Percentiles rank a stretch among this genome's conserved stretches.
These are phyloP conservation scores for Hemileccinum rubropunctum DNA, from an alignment of 768 basidiomycete species.

Conservation along the genomic window DNA sequence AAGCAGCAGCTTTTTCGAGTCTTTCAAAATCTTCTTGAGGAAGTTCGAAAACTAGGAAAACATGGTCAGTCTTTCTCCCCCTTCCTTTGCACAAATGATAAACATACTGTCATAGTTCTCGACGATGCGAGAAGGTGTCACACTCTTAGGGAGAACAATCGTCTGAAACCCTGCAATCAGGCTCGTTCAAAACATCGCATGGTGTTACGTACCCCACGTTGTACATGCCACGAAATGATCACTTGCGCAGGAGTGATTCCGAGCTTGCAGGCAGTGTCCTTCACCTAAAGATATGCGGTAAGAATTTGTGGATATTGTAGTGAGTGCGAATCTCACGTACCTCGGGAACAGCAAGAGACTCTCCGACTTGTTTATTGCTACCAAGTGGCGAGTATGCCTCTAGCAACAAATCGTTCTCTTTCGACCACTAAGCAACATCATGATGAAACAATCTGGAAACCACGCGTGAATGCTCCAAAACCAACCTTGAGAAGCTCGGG, in stretches of 20 bases:
- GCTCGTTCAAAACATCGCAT: neutral
- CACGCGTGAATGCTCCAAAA: neutral
- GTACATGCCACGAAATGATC: slow-evolving; percentile 73
- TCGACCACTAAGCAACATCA: slow-evolving; percentile 52
- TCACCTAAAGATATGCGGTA: slow-evolving; percentile 36
- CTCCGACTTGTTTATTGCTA: slow-evolving; percentile 53
- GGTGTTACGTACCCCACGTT: slow-evolving; percentile 56
- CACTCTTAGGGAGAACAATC: slow-evolving; percentile 75
- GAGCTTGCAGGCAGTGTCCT: slow-evolving; percentile 56
- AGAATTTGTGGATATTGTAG: neutral
- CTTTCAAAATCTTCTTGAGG: slow-evolving; percentile 39
- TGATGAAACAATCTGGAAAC: neutral
- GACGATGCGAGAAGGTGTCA: slow-evolving; percentile 61
- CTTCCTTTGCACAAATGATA: neutral
- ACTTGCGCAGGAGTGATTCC: slow-evolving; percentile 74
- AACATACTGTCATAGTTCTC: slow-evolving; percentile 64
- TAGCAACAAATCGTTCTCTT: slow-evolving; percentile 59
- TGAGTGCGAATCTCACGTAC: slow-evolving; percentile 22
- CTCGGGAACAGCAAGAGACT: slow-evolving; percentile 57
- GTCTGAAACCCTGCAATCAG: slow-evolving; percentile 39
- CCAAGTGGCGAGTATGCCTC: slow-evolving; percentile 81
- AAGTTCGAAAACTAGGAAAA: slow-evolving; percentile 29
- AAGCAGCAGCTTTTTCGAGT: slow-evolving; percentile 38
- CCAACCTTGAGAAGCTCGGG: slow-evolving; percentile 65
- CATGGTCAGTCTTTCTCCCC: neutral